Evolutionary conservation across 305 asterid genomes (phyloP).

Genomic region (Rubia balearica): DNA sequence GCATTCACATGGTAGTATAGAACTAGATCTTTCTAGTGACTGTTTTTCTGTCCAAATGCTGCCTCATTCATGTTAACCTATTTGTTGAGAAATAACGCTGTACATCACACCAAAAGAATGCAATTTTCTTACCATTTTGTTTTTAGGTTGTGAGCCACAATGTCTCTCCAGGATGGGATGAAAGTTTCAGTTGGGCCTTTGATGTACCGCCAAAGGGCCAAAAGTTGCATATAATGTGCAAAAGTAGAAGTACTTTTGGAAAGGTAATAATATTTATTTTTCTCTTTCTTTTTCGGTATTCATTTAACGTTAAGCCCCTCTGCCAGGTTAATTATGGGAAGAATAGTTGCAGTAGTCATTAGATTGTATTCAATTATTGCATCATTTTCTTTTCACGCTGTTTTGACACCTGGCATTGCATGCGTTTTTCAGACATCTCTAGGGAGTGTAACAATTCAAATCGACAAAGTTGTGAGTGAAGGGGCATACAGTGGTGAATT

Average conservation of each 20-base stretch:
- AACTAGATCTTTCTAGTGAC: neutral
- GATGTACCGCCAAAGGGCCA: conserved; percentile 91
- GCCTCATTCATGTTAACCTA: neutral
- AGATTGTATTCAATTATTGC: neutral
- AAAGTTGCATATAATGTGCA: conserved; percentile 62
- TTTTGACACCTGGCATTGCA: conserved; percentile 16
- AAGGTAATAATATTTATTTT: conserved; percentile 49
- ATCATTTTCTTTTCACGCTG: neutral
- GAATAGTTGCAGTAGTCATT: neutral
- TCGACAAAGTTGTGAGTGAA: conserved; percentile 76
- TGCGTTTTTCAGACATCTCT: conserved; percentile 51
- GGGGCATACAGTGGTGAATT: conserved; percentile 61
- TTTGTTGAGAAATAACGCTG: neutral
- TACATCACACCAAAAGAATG: neutral
- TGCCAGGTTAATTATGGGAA: neutral
- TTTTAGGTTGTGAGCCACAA: conserved; percentile 58
- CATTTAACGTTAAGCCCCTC: conserved; percentile 4
- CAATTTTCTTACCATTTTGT: conserved; percentile 3
- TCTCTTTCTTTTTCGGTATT: neutral
- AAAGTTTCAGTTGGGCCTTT: conserved; percentile 84
- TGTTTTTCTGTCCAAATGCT: neutral
- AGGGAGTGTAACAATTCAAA: conserved; percentile 64
- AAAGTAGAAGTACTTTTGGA: conserved; percentile 76
- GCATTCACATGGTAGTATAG: neutral
- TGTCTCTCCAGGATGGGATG: conserved; percentile 81